Evolutionary conservation across 148 eudicot species (phyloP).

Genomic region (Camellia lanceoleosa): DNA sequence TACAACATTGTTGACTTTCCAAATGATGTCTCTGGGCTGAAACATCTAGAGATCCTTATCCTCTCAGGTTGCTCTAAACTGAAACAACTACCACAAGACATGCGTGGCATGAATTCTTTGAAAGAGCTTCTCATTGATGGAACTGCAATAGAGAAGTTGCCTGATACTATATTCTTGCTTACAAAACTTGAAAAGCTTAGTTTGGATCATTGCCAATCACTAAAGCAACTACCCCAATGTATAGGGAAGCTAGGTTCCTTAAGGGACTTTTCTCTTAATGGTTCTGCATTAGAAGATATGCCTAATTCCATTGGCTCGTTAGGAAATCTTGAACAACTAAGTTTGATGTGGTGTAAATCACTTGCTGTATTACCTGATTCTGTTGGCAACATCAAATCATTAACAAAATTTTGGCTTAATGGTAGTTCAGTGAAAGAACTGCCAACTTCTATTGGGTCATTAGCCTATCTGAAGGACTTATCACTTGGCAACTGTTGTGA

Average conservation of each 20-base stretch:
- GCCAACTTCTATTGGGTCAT: conserved; percentile 43
- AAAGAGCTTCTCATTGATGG: conserved; percentile 33
- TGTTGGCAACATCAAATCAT: conserved; percentile 35
- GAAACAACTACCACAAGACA: conserved; percentile 36
- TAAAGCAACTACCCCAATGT: conserved; percentile 37
- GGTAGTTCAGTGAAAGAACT: conserved; percentile 34
- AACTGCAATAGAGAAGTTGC: conserved; percentile 43
- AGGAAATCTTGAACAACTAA: conserved; percentile 39
- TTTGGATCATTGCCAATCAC: conserved; percentile 30
- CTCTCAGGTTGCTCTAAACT: conserved; percentile 52
- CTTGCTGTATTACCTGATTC: conserved; percentile 44
- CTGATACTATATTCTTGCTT: conserved; percentile 35
- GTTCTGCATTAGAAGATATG: conserved; percentile 32
- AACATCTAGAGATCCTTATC: conserved; percentile 39
- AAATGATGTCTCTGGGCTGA: conserved; percentile 52
- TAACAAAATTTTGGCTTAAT: conserved; percentile 27
- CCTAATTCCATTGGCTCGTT: conserved; percentile 41
- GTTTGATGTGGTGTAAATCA: conserved; percentile 31
- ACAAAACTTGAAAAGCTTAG: conserved; percentile 45
- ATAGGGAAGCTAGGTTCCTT: conserved; percentile 41
- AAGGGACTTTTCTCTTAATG: conserved; percentile 32
- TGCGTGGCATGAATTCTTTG: conserved; percentile 47
- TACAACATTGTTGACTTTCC: conserved; percentile 43
- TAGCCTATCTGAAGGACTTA: conserved; percentile 36
- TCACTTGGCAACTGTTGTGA: conserved; percentile 29